phyloP scores from a whole-genome alignment of 2,329 filamentous ascomycete genomes.

The Pleurostoma richardsiae region DNA sequence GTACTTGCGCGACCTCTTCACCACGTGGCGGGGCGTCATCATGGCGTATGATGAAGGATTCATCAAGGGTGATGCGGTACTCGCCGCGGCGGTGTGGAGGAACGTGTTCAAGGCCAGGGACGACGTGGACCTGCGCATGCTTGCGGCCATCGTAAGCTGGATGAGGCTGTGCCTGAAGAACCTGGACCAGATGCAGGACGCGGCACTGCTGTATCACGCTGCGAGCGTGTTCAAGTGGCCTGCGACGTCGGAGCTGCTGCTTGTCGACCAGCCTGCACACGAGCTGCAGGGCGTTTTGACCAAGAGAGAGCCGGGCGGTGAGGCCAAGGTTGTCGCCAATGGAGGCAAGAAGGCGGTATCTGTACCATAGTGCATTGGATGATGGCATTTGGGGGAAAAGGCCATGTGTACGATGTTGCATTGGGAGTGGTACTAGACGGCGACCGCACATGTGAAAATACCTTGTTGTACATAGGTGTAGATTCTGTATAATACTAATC shows the following conservation, averaged over 20 bases:
- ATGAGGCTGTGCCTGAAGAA: slow-evolving; percentile 42
- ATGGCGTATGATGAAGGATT: slow-evolving; percentile 82
- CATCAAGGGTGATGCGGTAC: slow-evolving; percentile 68
- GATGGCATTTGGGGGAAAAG: neutral
- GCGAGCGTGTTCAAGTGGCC: slow-evolving; percentile 37
- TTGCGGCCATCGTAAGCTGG: slow-evolving; percentile 53
- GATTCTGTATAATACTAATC: slow-evolving; percentile 8
- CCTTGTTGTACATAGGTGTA: slow-evolving; percentile 10
- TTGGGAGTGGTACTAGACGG: no score
- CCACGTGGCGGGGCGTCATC: slow-evolving; percentile 86
- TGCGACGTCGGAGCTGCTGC: slow-evolving; percentile 25
- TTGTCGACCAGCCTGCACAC: slow-evolving; percentile 34
- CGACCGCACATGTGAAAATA: no score
- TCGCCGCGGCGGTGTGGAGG: slow-evolving; percentile 83
- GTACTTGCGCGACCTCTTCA: slow-evolving; percentile 81
- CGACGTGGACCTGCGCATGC: slow-evolving; percentile 42
- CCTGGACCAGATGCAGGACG: slow-evolving; percentile 45
- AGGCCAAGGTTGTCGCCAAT: no score
- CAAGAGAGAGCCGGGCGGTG: slow-evolving; percentile 6
- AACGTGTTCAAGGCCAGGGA: slow-evolving; percentile 76
- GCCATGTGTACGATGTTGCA: neutral
- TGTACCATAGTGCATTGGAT: neutral
- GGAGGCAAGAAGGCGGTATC: neutral
- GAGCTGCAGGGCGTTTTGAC: slow-evolving; percentile 27
- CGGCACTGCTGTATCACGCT: slow-evolving; percentile 24